Percentiles rank a stretch among this genome's conserved stretches.
These are phyloP conservation scores for Fusarium sp. DNA, from an alignment of 2,329 filamentous ascomycete genomes.

Conservation along the genomic window DNA sequence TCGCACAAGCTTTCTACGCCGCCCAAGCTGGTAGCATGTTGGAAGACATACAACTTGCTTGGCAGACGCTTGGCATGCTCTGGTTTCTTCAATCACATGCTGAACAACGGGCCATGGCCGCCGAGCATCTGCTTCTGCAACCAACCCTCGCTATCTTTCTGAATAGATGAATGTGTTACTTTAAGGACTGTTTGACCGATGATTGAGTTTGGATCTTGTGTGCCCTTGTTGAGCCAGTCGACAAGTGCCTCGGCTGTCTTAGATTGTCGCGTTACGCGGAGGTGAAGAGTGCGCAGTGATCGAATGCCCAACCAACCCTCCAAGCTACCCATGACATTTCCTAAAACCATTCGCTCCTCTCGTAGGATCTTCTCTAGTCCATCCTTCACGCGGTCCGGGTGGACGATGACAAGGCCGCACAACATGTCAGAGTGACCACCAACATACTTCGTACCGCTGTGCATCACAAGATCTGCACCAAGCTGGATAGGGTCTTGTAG, in stretches of 20 bases:
- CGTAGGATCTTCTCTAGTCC: no score
- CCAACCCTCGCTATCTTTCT: slow-evolving; percentile 80
- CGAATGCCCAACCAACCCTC: no score
- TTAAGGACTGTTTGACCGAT: slow-evolving; percentile 55
- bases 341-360: no score
- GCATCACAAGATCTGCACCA: slow-evolving; percentile 90
- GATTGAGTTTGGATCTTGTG: slow-evolving; percentile 56
- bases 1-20: slow-evolving; percentile 84
- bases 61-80: slow-evolving; percentile 78
- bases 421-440: no score
- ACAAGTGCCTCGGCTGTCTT: slow-evolving; percentile 79
- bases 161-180: slow-evolving; percentile 69
- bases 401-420: no score
- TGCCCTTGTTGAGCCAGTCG: slow-evolving; percentile 73
- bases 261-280: slow-evolving; percentile 75
- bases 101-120: slow-evolving; percentile 91
- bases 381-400: no score
- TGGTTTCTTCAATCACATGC: slow-evolving; percentile 74
- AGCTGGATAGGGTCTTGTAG: slow-evolving; percentile 86
- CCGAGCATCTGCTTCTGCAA: slow-evolving; percentile 88
- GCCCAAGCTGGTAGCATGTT: slow-evolving; percentile 93
- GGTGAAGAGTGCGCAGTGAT: no score
- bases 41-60: slow-evolving; percentile 84
- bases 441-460: slow-evolving; percentile 55
- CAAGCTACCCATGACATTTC: no score